Conservation (phyloP, 352 stramenopile genomes). For the Pythium aphanidermatum region DNA sequence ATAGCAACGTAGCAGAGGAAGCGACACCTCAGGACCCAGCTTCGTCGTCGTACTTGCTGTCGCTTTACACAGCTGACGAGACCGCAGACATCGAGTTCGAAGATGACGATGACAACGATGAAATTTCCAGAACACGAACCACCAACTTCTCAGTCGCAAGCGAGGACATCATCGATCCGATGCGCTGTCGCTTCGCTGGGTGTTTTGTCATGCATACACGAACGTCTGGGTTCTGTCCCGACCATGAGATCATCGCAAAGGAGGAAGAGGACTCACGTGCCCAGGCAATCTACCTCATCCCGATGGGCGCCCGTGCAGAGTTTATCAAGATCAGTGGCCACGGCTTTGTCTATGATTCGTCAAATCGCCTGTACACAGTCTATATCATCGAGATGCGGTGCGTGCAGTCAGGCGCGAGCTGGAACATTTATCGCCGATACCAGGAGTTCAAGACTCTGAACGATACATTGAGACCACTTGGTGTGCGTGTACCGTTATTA, state of each 20-base stretch:
- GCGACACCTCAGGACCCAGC: too few species aligned
- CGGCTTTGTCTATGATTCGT: conserved; percentile 68
- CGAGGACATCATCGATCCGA: conserved; percentile 38
- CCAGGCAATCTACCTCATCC: conserved; percentile 78
- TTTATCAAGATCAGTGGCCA: conserved; percentile 75
- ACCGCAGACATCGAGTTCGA: conserved; percentile 80
- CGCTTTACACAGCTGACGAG: conserved; percentile 73
- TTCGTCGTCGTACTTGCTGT: conserved; percentile 67
- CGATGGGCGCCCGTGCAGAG: conserved; percentile 50
- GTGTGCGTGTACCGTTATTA: conserved; percentile 65
- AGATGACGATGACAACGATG: conserved; percentile 39
- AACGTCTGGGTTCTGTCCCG: conserved; percentile 57
- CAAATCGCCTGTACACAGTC: conserved; percentile 73
- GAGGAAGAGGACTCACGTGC: conserved; percentile 78
- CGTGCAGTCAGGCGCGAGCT: conserved; percentile 60
- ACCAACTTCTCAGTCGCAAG: conserved; percentile 42
- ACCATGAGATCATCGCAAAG: conserved; percentile 76
- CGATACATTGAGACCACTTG: conserved; percentile 50
- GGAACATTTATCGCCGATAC: conserved; percentile 81
- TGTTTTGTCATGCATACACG: conserved; percentile 63
- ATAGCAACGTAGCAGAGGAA: too few species aligned
- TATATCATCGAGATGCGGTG: conserved; percentile 78
- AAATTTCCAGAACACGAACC: conserved; percentile 30
- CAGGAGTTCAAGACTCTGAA: conserved; percentile 81
- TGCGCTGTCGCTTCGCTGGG: conserved; percentile 41